A percentile compares a stretch with the other conserved stretches of the same genome.
Evolutionary conservation across 2,329 filamentous ascomycete species (phyloP).

Genomic region (Pseudocercospora vitis): DNA sequence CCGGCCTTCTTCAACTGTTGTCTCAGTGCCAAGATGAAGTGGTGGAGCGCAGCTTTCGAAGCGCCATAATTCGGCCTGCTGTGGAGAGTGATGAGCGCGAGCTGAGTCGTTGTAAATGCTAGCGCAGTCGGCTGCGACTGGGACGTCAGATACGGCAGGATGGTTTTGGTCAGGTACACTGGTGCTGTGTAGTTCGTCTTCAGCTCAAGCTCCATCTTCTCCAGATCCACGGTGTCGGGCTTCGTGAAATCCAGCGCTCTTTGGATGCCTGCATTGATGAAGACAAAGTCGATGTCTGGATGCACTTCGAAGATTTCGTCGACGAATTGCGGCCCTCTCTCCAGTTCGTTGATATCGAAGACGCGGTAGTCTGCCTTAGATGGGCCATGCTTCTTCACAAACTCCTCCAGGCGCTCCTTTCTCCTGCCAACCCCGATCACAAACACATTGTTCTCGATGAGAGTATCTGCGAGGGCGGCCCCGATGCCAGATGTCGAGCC

Average conservation of each 20-base stretch:
- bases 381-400: constrained; percentile 47
- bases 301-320: constrained; percentile 45
- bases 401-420: constrained; percentile 53
- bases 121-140: constrained; percentile 12
- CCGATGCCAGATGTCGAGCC: constrained; percentile 56
- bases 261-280: constrained; percentile 56
- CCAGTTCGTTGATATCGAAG: constrained; percentile 54
- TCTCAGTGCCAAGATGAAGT: constrained; percentile 15
- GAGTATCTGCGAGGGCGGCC: constrained; percentile 49
- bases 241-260: constrained; percentile 52
- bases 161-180: constrained; percentile 17
- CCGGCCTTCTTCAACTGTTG: constrained; percentile 5
- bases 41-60: constrained; percentile 19
- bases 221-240: constrained; percentile 49
- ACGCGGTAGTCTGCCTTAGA: constrained; percentile 40
- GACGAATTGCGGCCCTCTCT: constrained; percentile 49
- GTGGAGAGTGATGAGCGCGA: constrained; percentile 17
- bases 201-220: constrained; percentile 47
- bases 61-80: constrained; percentile 20
- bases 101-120: constrained; percentile 17
- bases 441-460: constrained; percentile 49
- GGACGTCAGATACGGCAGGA: constrained; percentile 15
- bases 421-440: constrained; percentile 53
- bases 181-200: constrained; percentile 28
- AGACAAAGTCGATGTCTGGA: constrained; percentile 53